These are phyloP conservation scores for Leucogyrophana mollusca DNA, from an alignment of 768 basidiomycete genomes.

Conservation along the genomic window DNA sequence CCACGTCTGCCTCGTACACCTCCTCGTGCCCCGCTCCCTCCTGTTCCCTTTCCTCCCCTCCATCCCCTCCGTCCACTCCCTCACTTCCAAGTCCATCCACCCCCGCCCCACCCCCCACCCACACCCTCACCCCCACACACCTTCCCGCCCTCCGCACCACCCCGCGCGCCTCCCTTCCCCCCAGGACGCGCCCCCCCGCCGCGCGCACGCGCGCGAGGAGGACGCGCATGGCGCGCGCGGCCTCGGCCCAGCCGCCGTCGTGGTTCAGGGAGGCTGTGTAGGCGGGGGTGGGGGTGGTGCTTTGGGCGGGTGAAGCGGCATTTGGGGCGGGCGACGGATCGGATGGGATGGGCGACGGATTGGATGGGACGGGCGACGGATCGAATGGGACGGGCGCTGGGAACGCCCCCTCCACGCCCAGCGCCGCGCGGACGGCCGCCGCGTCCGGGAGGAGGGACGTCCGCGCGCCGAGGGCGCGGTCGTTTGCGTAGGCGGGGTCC, in stretches of 20 bases:
- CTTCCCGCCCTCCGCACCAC: constrained; percentile 49
- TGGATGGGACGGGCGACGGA: no score
- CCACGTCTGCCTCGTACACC: constrained; percentile 51
- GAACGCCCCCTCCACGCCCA: no score
- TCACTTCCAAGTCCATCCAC: no score
- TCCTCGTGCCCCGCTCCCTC: constrained; percentile 9
- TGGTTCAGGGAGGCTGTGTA: constrained; percentile 65
- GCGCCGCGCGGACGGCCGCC: constrained; percentile 38
- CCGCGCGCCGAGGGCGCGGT: constrained; percentile 50
- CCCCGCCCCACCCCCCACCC: no score
- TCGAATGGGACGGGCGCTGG: no score
- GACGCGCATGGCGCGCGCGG: constrained; percentile 58
- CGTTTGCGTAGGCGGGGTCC: constrained; percentile 59
- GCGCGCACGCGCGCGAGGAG: constrained; percentile 55
- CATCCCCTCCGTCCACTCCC: no score
- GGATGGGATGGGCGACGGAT: no score
- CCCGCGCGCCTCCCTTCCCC: constrained; percentile 55
- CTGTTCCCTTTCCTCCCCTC: no score
- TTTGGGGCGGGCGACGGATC: no score
- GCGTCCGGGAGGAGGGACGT: constrained; percentile 37
- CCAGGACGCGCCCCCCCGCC: constrained; percentile 58
- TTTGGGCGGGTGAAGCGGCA: constrained; percentile 29
- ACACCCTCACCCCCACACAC: no score
- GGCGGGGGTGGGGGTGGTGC: constrained; percentile 35
- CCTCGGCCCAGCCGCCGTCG: constrained; percentile 85